A percentile compares a stretch with the other conserved stretches of the same genome.
These are phyloP conservation scores for Ustilago tritici DNA, from an alignment of 1,284 basidiomycete genomes.

Conservation along the genomic window DNA sequence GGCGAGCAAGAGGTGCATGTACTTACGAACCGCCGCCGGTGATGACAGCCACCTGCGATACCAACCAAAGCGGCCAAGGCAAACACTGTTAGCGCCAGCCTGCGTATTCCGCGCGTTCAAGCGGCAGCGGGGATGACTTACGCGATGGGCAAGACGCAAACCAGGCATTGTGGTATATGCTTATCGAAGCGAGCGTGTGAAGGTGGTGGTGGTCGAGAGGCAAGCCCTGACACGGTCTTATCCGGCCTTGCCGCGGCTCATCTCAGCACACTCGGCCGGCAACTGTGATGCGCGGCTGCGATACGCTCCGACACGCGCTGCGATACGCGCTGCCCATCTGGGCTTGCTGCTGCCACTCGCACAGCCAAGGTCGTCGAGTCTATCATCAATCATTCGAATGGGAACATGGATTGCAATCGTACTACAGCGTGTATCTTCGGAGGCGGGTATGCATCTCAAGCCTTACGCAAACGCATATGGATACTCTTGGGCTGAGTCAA, in stretches of 20 bases:
- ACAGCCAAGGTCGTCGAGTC: too few relatives aligned
- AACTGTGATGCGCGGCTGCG: too few relatives aligned
- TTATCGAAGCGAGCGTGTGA: not conserved
- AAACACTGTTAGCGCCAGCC: not conserved
- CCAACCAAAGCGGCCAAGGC: not conserved
- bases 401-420: not conserved
- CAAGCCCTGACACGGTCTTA: too few relatives aligned
- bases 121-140: constrained; percentile 9
- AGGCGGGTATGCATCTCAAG: constrained; percentile 5
- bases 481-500: constrained; percentile 54
- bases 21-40: constrained; percentile 81
- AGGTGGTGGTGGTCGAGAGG: constrained; percentile 9
- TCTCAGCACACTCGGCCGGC: too few relatives aligned
- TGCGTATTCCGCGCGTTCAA: not conserved
- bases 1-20: not conserved
- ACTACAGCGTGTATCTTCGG: too few relatives aligned
- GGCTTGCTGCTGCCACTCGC: too few relatives aligned
- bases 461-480: constrained; percentile 55
- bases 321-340: too few relatives aligned
- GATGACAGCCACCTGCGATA: constrained; percentile 77
- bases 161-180: constrained; percentile 34
- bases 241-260: too few relatives aligned
- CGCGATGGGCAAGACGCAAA: constrained; percentile 51
- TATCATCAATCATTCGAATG: too few relatives aligned
- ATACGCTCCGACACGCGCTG: too few relatives aligned